Conservation (phyloP, 495 filamentous ascomycete genomes). For the Saxophila tyrrhenica region DNA sequence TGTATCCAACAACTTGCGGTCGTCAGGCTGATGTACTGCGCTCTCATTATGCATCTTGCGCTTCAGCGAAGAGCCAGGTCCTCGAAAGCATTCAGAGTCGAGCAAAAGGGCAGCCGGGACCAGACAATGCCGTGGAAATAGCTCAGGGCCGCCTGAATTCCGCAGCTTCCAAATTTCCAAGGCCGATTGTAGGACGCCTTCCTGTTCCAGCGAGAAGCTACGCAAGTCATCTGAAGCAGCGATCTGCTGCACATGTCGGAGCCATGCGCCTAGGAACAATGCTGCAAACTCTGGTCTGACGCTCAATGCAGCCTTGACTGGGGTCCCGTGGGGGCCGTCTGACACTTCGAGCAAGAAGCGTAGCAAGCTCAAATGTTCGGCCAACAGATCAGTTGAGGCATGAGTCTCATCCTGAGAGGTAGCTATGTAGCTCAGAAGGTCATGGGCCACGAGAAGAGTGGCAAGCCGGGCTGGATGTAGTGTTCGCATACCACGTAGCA, state of each 20-base stretch:
- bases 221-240: not conserved
- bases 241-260: not conserved
- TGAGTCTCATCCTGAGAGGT: not conserved
- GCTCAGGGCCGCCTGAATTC: slow-evolving; percentile 1
- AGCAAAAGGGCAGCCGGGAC: slow-evolving; percentile 18
- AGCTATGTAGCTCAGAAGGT: slow-evolving; percentile 1
- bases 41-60: slow-evolving; percentile 6
- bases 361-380: not conserved
- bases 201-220: not conserved
- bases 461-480: slow-evolving; percentile 6
- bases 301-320: slow-evolving; percentile 6
- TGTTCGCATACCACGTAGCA: not conserved
- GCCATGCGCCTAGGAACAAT: slow-evolving; percentile 10
- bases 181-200: not conserved
- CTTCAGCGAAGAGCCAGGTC: not conserved
- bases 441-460: not conserved
- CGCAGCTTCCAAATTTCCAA: slow-evolving; percentile 9
- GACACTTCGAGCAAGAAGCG: slow-evolving; percentile 5
- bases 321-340: not conserved
- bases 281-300: not conserved
- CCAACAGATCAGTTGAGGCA: not conserved
- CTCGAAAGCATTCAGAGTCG: not conserved
- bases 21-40: not conserved
- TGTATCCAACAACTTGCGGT: slow-evolving; percentile 38
- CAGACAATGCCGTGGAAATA: slow-evolving; percentile 21